Evolutionary conservation across 169 alveolate species (phyloP).

Genomic region (Eimeria acervulina): DNA sequence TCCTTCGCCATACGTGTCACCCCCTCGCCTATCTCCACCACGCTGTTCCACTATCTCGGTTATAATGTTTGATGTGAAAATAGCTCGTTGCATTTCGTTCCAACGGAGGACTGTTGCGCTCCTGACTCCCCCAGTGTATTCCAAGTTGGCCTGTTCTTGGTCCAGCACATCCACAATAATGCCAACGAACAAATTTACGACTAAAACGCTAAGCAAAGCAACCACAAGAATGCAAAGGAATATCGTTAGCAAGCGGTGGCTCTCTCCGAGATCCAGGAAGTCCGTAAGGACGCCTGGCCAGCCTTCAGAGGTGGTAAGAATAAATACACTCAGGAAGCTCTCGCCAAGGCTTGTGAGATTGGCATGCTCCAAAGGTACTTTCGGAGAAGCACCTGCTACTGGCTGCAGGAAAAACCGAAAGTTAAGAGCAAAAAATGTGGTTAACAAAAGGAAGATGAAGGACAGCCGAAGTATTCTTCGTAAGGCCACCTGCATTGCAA

Average conservation of each 20-base stretch:
- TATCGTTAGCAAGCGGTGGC: constrained; percentile 22
- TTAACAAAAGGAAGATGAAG: constrained; percentile 20
- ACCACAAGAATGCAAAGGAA: constrained; percentile 64
- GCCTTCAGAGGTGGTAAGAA: constrained; percentile 81
- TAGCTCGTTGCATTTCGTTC: constrained; percentile 81
- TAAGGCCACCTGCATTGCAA: constrained; percentile 63
- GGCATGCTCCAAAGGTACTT: constrained; percentile 21
- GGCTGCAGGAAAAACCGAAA: constrained; percentile 51
- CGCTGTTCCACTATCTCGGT: not conserved
- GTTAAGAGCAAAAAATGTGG: constrained; percentile 26
- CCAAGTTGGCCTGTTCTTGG: constrained; percentile 74
- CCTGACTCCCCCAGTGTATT: constrained; percentile 73
- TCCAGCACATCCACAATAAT: constrained; percentile 79
- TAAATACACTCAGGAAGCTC: constrained; percentile 68
- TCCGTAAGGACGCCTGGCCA: constrained; percentile 76
- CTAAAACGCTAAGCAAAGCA: constrained; percentile 67
- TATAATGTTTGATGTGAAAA: constrained; percentile 7
- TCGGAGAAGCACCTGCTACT: constrained; percentile 58
- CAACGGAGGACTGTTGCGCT: constrained; percentile 83
- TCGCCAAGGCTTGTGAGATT: constrained; percentile 68
- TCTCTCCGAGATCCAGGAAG: constrained; percentile 59
- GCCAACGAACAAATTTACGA: constrained; percentile 78
- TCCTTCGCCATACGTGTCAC: not conserved
- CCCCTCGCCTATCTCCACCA: constrained; percentile 18
- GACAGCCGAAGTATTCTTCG: constrained; percentile 27